Percentiles rank a stretch among this genome's conserved stretches.
phyloP scores from a whole-genome alignment of 768 basidiomycete genomes.

The Tylopilus subfusipes region DNA sequence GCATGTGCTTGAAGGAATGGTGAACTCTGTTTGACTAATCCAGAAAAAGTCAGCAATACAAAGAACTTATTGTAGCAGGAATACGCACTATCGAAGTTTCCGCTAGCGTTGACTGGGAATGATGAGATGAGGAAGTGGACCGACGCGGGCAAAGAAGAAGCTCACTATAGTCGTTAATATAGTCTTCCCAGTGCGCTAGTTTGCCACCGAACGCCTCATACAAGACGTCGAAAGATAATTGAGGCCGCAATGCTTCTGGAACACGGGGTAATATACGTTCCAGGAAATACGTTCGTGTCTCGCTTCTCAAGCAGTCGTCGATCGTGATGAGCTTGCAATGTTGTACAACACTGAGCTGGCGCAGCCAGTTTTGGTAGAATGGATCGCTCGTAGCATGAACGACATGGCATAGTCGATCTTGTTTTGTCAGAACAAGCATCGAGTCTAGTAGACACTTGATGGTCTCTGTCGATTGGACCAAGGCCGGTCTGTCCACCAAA shows the following conservation, averaged over 20 bases:
- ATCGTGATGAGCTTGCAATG: constrained; percentile 85
- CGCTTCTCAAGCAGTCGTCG: constrained; percentile 72
- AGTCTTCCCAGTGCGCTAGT: constrained; percentile 80
- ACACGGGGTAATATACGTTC: constrained; percentile 65
- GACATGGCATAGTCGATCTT: constrained; percentile 80
- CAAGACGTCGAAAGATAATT: constrained; percentile 66
- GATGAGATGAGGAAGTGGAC: constrained; percentile 1
- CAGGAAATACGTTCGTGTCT: constrained; percentile 63
- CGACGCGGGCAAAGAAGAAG: background rate
- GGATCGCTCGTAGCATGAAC: constrained; percentile 82
- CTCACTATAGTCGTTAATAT: constrained; percentile 67
- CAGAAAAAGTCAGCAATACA: constrained; percentile 3
- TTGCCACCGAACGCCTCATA: constrained; percentile 84
- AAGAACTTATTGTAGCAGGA: background rate
- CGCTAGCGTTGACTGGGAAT: constrained; percentile 65
- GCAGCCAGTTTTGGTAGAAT: constrained; percentile 80
- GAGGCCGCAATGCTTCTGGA: constrained; percentile 53
- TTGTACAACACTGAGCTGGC: constrained; percentile 76
- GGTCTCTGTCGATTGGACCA: constrained; percentile 73
- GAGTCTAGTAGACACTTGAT: constrained; percentile 86
- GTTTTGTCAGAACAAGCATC: constrained; percentile 84
- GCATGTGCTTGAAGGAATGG: constrained; percentile 85
- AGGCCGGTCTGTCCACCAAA: constrained; percentile 49
- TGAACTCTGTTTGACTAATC: constrained; percentile 69
- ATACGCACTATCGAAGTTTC: constrained; percentile 62